Conservation (phyloP, 345 rosid genomes). For the Atalantia buxifolia region DNA sequence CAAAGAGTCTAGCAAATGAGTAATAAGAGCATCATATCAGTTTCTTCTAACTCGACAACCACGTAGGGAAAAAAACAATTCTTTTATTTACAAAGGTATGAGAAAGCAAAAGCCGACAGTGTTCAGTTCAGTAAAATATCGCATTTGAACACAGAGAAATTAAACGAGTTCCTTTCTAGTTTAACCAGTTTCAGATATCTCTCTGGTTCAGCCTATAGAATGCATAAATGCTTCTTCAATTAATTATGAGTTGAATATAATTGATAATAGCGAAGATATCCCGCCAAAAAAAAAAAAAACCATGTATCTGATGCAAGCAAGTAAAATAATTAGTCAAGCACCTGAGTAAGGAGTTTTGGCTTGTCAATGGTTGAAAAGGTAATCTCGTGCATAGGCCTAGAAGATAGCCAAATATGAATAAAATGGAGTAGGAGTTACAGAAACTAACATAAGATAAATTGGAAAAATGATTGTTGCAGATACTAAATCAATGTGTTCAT, state of each 20-base stretch:
- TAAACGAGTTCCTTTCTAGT: background rate
- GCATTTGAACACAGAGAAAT: background rate
- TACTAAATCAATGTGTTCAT: background rate
- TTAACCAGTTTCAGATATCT: background rate
- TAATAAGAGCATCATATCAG: background rate
- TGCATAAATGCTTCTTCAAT: background rate
- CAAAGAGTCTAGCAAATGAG: slow-evolving; percentile 5
- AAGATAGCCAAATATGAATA: slow-evolving; percentile 25
- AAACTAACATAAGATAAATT: slow-evolving; percentile 10
- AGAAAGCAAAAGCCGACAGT: background rate
- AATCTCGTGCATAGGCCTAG: slow-evolving; percentile 93
- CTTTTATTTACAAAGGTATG: background rate
- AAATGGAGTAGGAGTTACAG: background rate
- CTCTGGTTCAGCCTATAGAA: background rate
- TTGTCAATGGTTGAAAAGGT: slow-evolving; percentile 94
- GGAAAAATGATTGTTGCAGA: background rate
- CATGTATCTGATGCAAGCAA: background rate
- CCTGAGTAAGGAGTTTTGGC: slow-evolving; percentile 95
- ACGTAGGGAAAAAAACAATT: background rate
- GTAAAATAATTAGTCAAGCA: slow-evolving; percentile 26
- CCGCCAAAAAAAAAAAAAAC: background rate
- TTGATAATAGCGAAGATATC: background rate
- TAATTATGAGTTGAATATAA: background rate
- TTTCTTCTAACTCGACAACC: background rate
- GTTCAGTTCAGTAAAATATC: background rate